Evolutionary conservation across 2,329 filamentous ascomycete species (phyloP), one percentile per base, ranked within the genome.

Genomic region (Tolypocladium cylindrosporum): DNA sequence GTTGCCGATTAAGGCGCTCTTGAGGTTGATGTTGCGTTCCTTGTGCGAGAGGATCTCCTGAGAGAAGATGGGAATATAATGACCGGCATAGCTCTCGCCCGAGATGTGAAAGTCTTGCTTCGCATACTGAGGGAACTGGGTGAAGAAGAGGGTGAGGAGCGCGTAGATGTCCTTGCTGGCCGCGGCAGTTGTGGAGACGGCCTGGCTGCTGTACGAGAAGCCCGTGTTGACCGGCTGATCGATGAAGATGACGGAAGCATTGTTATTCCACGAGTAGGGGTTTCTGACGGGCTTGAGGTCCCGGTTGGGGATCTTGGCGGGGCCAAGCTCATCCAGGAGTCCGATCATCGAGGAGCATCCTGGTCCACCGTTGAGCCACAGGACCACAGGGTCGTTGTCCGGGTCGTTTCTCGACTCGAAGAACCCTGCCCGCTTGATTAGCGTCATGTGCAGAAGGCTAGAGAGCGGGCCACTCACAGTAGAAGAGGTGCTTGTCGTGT

Each of bases 141-240:
- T 88, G 84, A 97, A 97, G 85, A 99, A 99, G 65, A 97, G 88
- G 45, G 92, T 94, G 64, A 99, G 80, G 62, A 97, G 88, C 64
- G 93, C 93, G 70, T 97, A 97, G 67, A 97, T 87, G 69, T 97
- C 94, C 84, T 97, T 97, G 77, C 91, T 90, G 54, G 94, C 94
- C 63, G 93, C 93, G 62, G 95, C 84, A 21, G 93, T 97, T 82
- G 93, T 92, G 77, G 85, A 91, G 68, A 97, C 92, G 31, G 85
- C 80, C 69, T 88, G 85, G 64, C 89, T 92, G 65, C 90, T 55
- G 54, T 64, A 72, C 8, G 68, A 71, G 59, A 66, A 74, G 14
- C 71, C 72, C 8, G 65, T 62, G 53, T 68, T 69, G 62, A 73
- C 68, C 4, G 74, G 87, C 68, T 89, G 81, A 63, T 90, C 86